Conservation (phyloP, 495 filamentous ascomycete genomes). For the Penicillium tannophilum region DNA sequence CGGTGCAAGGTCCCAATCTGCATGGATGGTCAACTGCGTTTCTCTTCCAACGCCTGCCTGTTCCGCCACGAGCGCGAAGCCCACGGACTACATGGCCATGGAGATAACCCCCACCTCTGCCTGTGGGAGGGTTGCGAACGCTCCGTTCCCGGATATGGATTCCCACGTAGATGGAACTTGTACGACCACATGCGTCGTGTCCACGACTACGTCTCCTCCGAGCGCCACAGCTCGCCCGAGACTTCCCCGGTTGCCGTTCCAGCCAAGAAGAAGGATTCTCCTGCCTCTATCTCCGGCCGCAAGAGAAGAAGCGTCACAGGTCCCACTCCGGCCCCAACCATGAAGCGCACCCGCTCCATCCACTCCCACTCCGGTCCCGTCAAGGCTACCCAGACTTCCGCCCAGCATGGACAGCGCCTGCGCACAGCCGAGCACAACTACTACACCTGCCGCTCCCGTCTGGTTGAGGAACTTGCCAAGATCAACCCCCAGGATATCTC, state of each 20-base stretch:
- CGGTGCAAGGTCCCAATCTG: conserved; percentile 82
- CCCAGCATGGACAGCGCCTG: conserved; percentile 46
- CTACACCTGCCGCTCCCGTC: conserved; percentile 44
- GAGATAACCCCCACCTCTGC: conserved; percentile 86
- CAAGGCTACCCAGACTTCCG: conserved; percentile 39
- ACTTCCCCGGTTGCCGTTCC: conserved; percentile 32
- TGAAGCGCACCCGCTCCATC: conserved; percentile 51
- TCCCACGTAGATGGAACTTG: conserved; percentile 90
- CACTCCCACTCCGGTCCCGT: conserved; percentile 40
- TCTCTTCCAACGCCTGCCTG: conserved; percentile 93
- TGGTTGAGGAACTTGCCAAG: conserved; percentile 44
- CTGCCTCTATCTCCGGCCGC: conserved; percentile 26
- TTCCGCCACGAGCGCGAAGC: conserved; percentile 93
- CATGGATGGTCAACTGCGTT: conserved; percentile 67
- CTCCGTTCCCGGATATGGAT: conserved; percentile 76
- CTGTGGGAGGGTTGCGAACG: conserved; percentile 82
- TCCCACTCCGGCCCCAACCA: conserved; percentile 40
- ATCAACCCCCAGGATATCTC: conserved; percentile 47
- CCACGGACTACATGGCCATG: conserved; percentile 92
- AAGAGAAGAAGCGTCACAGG: conserved; percentile 44
- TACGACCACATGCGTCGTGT: conserved; percentile 93
- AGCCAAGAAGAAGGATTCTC: conserved; percentile 45
- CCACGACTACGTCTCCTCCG: conserved; percentile 70
- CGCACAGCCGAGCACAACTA: conserved; percentile 50
- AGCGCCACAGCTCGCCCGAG: conserved; percentile 49